Evolutionary conservation across 1,139 yeast genomes (phyloP).

Genomic region (Sugiyamaella xylanicola): DNA sequence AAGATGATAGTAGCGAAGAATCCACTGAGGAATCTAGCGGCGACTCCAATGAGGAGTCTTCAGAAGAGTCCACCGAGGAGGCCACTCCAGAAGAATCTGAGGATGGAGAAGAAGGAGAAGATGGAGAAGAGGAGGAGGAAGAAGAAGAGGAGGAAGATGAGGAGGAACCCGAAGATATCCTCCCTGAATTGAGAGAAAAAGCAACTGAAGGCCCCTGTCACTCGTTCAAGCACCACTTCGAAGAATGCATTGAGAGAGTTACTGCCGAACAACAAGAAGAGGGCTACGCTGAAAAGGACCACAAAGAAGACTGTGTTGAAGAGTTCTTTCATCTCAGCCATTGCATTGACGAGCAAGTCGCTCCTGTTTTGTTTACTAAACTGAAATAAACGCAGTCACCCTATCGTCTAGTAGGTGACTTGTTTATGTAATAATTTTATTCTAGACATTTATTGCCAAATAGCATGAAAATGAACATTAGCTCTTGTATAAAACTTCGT

Average conservation of each 20-base stretch:
- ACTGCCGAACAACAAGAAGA: conserved; percentile 81
- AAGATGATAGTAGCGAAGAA: neutral
- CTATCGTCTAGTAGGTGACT: conserved; percentile 10
- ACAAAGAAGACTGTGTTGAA: conserved; percentile 97
- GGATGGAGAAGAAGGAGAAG: conserved; percentile 43
- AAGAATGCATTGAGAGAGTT: conserved; percentile 94
- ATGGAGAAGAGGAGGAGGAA: conserved; percentile 47
- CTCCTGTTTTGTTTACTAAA: conserved; percentile 85
- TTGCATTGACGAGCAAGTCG: conserved; percentile 89
- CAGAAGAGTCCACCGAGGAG: conserved; percentile 32
- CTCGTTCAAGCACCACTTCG: conserved; percentile 82
- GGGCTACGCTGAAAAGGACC: conserved; percentile 73
- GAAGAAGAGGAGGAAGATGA: conserved; percentile 55
- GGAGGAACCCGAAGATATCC: conserved; percentile 48
- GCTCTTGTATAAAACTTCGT: neutral
- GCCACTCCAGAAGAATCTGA: conserved; percentile 31
- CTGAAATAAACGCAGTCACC: conserved; percentile 56
- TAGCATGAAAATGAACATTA: conserved; percentile 9
- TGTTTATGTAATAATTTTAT: conserved; percentile 17
- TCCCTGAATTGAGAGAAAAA: conserved; percentile 40
- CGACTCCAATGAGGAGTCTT: neutral
- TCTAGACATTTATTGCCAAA: conserved; percentile 16
- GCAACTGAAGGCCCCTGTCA: conserved; percentile 68
- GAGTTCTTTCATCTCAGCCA: conserved; percentile 97
- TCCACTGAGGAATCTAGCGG: neutral